Evolutionary conservation across 768 basidiomycete genomes (phyloP).

Genomic region (Xerocomellus intermedius): DNA sequence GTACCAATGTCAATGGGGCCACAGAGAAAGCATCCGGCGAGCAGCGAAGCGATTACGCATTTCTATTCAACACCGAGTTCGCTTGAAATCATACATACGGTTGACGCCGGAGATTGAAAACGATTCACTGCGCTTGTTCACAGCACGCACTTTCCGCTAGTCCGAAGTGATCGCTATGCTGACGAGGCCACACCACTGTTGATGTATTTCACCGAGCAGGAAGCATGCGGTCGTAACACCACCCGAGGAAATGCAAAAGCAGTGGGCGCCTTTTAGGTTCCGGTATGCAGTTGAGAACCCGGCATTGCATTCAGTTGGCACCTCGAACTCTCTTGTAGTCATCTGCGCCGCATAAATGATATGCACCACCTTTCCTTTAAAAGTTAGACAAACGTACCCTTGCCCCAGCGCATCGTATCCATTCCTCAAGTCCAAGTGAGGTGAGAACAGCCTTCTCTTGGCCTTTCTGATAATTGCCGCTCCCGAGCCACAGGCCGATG

Average conservation of each 20-base stretch:
- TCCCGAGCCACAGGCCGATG: slow-evolving; percentile 51
- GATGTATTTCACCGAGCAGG: slow-evolving; percentile 34
- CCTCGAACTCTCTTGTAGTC: slow-evolving; percentile 13
- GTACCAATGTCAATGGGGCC: not conserved
- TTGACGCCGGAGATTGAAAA: not conserved
- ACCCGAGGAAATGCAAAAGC: slow-evolving; percentile 12
- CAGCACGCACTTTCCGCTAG: not conserved
- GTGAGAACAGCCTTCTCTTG: slow-evolving; percentile 33
- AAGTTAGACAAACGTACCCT: slow-evolving; percentile 2
- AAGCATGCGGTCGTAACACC: slow-evolving; percentile 36
- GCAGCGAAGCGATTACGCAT: slow-evolving; percentile 1
- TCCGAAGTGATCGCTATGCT: slow-evolving; percentile 17
- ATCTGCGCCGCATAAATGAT: slow-evolving; percentile 17
- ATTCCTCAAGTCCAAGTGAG: slow-evolving; percentile 33
- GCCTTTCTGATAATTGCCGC: slow-evolving; percentile 33
- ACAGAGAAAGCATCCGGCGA: not conserved
- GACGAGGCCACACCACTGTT: slow-evolving; percentile 22
- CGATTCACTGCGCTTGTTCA: not conserved
- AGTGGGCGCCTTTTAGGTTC: slow-evolving; percentile 12
- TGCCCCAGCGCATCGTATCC: slow-evolving; percentile 15
- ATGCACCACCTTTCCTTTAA: slow-evolving; percentile 5
- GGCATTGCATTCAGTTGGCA: slow-evolving; percentile 9
- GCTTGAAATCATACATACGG: not conserved
- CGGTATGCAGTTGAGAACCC: slow-evolving; percentile 6
- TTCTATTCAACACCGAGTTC: not conserved